These are phyloP conservation scores for Limnanthes douglasii DNA, from an alignment of 345 rosid genomes.

Conservation along the genomic window DNA sequence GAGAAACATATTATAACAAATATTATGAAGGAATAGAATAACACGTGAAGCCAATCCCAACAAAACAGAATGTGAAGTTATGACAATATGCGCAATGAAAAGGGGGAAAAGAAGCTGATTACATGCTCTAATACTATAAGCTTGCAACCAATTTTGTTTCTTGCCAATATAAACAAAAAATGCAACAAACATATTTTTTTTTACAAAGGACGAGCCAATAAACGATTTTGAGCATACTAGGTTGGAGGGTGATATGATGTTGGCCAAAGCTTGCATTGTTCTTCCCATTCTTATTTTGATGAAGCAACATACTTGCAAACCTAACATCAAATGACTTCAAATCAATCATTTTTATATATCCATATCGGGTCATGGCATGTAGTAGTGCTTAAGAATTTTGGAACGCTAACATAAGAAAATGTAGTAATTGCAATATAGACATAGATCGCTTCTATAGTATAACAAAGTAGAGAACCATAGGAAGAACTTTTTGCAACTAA, in stretches of 20 bases:
- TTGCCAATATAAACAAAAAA: background rate
- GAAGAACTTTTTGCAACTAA: background rate
- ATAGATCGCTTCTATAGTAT: no score
- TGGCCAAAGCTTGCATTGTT: slow-evolving; percentile 91
- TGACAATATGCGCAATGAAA: no score
- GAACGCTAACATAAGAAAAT: no score
- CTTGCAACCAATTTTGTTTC: background rate
- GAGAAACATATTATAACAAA: no score
- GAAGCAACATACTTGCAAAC: slow-evolving; percentile 58
- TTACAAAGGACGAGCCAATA: slow-evolving; percentile 5
- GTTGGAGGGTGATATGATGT: slow-evolving; percentile 88
- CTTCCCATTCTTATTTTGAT: slow-evolving; percentile 79
- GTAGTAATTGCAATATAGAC: no score
- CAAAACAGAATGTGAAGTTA: no score
- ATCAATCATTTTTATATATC: background rate
- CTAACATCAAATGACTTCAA: slow-evolving; percentile 15
- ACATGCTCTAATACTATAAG: no score
- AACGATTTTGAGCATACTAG: slow-evolving; percentile 32
- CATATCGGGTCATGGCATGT: no score
- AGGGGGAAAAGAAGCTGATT: no score
- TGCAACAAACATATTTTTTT: background rate
- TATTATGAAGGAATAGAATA: no score
- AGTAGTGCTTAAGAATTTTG: no score
- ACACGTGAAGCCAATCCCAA: no score
- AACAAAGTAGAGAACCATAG: background rate